Evolutionary conservation across 306 rosid species (phyloP), one percentile per base, ranked within the genome.

Genomic region (Medicago lupulina): DNA sequence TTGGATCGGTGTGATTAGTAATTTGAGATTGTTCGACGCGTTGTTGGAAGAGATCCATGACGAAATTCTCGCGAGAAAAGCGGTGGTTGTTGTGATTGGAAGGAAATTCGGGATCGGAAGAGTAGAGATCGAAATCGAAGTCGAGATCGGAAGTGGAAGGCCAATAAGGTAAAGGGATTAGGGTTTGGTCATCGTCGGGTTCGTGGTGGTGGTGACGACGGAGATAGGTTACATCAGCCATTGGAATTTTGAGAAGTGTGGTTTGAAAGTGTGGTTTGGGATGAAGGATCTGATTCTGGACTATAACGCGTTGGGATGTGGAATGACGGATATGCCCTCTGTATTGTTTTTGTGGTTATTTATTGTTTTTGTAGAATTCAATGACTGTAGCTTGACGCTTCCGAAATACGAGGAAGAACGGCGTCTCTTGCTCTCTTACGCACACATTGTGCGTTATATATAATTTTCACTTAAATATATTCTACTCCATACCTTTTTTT

Each of bases 1-100:
- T 71, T 43, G 80, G 83, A 89, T 82, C 69, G 17, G 76, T 7
- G 17, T 67, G 76, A 12, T 73, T 74, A 76, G 51, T 74, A 41
- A 86, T 76, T 51, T 87, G 89, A 23, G 97, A 88, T 76, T 90
- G 95, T 71, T 93, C 98, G 5, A 93, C 93, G n/a, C 98, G 93
- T 40, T 93, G 98, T 9, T 89, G 95, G 73, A 90, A 86, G 16
- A 93, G 87, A 87, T 93, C 93, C 91, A 93, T 89, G 19, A 90
- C 97, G 76, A 86, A 93, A 76, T 79, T 85, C 28, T 86, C 89
- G 31, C 91, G 78, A 55, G 90, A 83, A 34, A 77, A 75, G 13
- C 63, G 74, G 34, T 81, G 34, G 58, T 21, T 71, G 58, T 21
- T 71, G 38, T 81, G 89, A 47, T 57, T 49, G 69, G 55, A 53